Evolutionary conservation across 2,329 filamentous ascomycete species (phyloP).

Genomic region (Sarocladiaceae sp.): DNA sequence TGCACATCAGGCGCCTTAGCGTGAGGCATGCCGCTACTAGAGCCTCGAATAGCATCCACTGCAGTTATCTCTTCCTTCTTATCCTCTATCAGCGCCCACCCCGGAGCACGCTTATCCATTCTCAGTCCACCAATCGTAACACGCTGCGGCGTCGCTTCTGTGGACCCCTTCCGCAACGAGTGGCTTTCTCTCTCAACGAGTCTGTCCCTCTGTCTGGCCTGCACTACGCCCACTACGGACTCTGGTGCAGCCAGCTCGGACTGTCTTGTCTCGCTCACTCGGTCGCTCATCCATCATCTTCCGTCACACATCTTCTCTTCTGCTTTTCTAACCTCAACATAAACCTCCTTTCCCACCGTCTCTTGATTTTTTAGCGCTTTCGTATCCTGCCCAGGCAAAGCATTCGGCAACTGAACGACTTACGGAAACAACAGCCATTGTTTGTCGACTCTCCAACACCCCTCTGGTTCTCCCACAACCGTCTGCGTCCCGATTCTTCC

Average conservation of each 20-base stretch:
- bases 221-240: neutral
- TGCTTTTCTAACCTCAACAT: neutral
- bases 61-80: constrained; percentile 1
- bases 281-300: neutral
- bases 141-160: neutral
- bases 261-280: neutral
- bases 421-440: neutral
- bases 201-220: neutral
- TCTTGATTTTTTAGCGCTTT: too few relatives aligned
- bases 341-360: neutral
- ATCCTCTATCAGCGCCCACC: constrained; percentile 4
- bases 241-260: neutral
- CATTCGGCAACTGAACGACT: too few relatives aligned
- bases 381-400: too few relatives aligned
- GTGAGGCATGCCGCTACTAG: neutral
- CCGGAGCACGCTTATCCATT: neutral
- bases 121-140: neutral
- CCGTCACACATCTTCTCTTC: neutral
- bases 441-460: neutral
- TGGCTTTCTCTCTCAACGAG: neutral
- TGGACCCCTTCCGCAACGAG: neutral
- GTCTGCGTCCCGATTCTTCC: neutral
- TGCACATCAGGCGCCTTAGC: neutral
- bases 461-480: neutral
- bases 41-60: neutral